These are phyloP conservation scores for Wickerhamiella brachini DNA, from an alignment of 805 yeast genomes.

Conservation along the genomic window DNA sequence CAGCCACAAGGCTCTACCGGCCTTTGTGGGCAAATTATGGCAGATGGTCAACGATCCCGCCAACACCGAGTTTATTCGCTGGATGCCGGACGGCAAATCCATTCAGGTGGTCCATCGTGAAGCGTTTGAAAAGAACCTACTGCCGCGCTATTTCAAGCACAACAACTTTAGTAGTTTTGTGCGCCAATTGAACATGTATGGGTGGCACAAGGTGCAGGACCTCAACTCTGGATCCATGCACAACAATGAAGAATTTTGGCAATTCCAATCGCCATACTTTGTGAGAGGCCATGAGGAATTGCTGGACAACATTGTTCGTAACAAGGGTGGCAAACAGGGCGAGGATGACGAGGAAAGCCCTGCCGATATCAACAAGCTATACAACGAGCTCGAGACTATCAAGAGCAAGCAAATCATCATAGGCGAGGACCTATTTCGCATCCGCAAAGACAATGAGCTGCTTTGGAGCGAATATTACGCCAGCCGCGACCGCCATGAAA, in stretches of 20 bases:
- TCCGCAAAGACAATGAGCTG: constrained; percentile 75
- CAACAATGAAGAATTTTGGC: constrained; percentile 65
- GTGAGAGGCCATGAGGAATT: constrained; percentile 67
- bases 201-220: constrained; percentile 98
- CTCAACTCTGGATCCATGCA: constrained; percentile 48
- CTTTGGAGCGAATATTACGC: constrained; percentile 81
- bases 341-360: constrained; percentile 30
- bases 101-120: constrained; percentile 80
- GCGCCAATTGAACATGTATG: constrained; percentile 94
- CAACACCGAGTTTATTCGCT: constrained; percentile 58
- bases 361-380: constrained; percentile 37
- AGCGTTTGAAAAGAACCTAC: constrained; percentile 60
- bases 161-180: constrained; percentile 92
- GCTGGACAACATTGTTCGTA: constrained; percentile 73
- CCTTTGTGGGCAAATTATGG: constrained; percentile 91
- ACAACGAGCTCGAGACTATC: constrained; percentile 61
- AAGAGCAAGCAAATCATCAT: constrained; percentile 69
- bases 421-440: constrained; percentile 69
- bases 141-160: constrained; percentile 91
- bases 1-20: neutral
- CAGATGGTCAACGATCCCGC: constrained; percentile 77
- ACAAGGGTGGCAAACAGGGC: constrained; percentile 35
- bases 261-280: constrained; percentile 75
- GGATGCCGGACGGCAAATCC: constrained; percentile 77
- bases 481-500: constrained; percentile 71